Evolutionary conservation across 1,284 basidiomycete species (phyloP), one percentile per base, ranked within the genome.

Genomic region (Phlebopus sp.): DNA sequence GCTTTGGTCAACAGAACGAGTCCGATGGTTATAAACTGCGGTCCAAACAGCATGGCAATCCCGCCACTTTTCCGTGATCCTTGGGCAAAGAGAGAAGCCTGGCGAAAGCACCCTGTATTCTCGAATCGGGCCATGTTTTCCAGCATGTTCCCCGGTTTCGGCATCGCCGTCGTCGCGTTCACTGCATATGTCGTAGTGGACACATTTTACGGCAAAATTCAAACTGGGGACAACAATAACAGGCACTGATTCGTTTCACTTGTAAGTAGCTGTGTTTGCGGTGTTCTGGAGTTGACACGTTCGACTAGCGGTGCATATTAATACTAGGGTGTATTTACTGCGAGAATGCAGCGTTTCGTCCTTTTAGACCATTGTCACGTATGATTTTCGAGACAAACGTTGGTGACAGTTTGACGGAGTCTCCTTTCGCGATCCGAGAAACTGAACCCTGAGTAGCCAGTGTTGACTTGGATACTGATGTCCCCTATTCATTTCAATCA

Each of bases 81-180:
- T 45, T 97, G 93, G 94, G 91, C 90, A 18, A 92, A 90, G 72
- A 77, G 86, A 53, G 93, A 97, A 65, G 91, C 92, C 44, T 97
- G 93, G 93, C 80, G 93, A 61, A 93, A 86, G 70, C 83, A 83
- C 63, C 84, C 90, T 37, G 81, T 95, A 57, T 97, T 97, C 76
- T 79, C 82, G 51, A 90, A 85, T 59, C 80, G 85, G 47, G 79
- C 82, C 58, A 90, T 92, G 89, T 86, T 96, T 71, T 79, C 84
- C 59, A 89, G 80, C 73, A 68, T 94, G 57, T 93, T 97, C 70
- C 94, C 94, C 42, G 94, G 94, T 34, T 90, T 97, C 63, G 93
- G 93, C 47, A 90, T 91, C 52, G 94, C 90, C 35, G 78, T 92
- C 48, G 90, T 88, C 53, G 89, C 92, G 1, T 97, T 97, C 74